These are phyloP conservation scores for Phytophthora quininea DNA, from an alignment of 352 stramenopile species.

Conservation along the genomic window DNA sequence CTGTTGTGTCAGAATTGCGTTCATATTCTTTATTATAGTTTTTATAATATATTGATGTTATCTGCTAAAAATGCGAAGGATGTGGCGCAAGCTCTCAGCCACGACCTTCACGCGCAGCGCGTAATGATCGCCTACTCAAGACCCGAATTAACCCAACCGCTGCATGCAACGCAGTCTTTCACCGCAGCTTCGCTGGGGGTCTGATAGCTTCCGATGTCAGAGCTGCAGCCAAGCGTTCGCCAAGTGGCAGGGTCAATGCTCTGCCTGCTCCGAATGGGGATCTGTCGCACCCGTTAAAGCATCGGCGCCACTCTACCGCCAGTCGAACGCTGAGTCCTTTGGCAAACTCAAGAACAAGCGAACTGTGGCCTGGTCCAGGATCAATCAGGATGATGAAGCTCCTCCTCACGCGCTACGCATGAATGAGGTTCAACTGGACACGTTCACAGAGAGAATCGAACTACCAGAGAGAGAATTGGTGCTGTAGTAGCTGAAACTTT, in stretches of 20 bases:
- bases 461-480: slow-evolving; percentile 77
- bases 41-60: no score
- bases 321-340: slow-evolving; percentile 63
- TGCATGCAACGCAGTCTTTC: no score
- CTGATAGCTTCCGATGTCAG: slow-evolving; percentile 48
- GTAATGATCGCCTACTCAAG: no score
- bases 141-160: no score
- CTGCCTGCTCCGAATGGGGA: slow-evolving; percentile 91
- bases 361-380: slow-evolving; percentile 41
- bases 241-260: slow-evolving; percentile 90
- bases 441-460: slow-evolving; percentile 61
- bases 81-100: no score
- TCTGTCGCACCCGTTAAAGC: slow-evolving; percentile 71
- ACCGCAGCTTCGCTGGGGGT: no score
- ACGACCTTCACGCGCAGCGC: no score
- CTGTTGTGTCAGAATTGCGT: no score
- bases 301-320: slow-evolving; percentile 48
- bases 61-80: no score
- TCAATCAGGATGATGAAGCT: slow-evolving; percentile 13
- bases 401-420: slow-evolving; percentile 54
- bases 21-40: no score
- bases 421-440: slow-evolving; percentile 71
- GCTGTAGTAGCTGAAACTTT: background rate
- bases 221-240: slow-evolving; percentile 68
- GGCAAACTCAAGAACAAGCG: slow-evolving; percentile 43